Conservation (phyloP, 2,329 filamentous ascomycete genomes). For the Epichloe uncinata region DNA sequence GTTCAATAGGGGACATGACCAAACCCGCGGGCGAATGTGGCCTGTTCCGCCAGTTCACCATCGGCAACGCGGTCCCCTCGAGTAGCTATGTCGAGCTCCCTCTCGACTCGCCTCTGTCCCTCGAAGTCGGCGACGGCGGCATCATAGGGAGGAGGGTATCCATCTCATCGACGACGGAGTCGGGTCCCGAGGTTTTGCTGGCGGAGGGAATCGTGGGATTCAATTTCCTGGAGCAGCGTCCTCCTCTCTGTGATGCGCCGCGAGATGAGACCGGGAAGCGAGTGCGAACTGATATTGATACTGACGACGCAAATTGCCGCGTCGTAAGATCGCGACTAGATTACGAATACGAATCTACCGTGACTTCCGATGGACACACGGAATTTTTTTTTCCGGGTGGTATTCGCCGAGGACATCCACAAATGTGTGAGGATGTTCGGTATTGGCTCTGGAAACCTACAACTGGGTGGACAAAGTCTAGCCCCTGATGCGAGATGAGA, state of each 20-base stretch:
- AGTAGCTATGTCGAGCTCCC: slow-evolving; percentile 19
- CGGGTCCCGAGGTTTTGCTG: slow-evolving; percentile 19
- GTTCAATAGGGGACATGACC: slow-evolving; percentile 29
- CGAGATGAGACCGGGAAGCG: not conserved
- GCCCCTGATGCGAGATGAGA: no score
- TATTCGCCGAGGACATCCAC: no score
- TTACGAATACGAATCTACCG: no score
- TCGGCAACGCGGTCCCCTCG: slow-evolving; percentile 11
- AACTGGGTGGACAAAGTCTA: no score
- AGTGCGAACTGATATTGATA: not conserved
- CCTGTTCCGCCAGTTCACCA: slow-evolving; percentile 24
- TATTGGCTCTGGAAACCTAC: no score
- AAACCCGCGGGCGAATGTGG: slow-evolving; percentile 27
- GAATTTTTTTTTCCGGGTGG: no score
- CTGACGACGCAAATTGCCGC: no score
- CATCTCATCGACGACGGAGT: slow-evolving; percentile 16
- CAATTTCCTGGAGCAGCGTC: slow-evolving; percentile 20
- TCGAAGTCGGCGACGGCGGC: slow-evolving; percentile 31
- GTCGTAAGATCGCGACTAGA: no score
- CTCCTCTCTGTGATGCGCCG: not conserved
- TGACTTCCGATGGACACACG: no score
- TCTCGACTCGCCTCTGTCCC: slow-evolving; percentile 25
- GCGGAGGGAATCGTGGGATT: slow-evolving; percentile 39
- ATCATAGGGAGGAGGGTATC: slow-evolving; percentile 37
- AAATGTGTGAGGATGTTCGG: no score